phyloP scores from a whole-genome alignment of 2,329 filamentous ascomycete species.

The Clonostachys solani region DNA sequence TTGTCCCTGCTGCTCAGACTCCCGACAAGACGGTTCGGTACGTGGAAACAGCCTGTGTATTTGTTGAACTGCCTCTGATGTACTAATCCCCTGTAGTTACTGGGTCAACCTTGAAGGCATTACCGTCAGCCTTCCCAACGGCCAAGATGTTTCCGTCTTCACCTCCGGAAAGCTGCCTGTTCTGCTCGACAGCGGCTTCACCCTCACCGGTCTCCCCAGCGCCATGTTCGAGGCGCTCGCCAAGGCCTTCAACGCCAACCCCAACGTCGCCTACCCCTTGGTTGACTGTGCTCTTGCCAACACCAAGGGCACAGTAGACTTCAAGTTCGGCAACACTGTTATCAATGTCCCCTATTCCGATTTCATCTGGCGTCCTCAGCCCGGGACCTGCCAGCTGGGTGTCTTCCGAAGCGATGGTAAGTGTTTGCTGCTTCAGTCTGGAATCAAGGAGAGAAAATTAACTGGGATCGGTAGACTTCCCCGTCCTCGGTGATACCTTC shows the following conservation, averaged over 20 bases:
- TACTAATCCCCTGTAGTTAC: slow-evolving; percentile 20
- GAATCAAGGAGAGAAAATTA: background rate
- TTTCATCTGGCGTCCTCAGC: slow-evolving; percentile 33
- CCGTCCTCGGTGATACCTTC: slow-evolving; percentile 38
- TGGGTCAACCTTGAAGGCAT: slow-evolving; percentile 35
- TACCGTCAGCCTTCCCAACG: slow-evolving; percentile 21
- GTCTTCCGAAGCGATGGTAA: slow-evolving; percentile 32
- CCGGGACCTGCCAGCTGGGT: slow-evolving; percentile 33
- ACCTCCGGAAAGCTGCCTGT: slow-evolving; percentile 34
- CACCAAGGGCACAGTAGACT: slow-evolving; percentile 36
- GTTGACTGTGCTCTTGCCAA: slow-evolving; percentile 35
- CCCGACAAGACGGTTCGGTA: slow-evolving; percentile 23
- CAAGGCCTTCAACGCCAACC: slow-evolving; percentile 34
- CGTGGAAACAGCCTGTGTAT: no score
- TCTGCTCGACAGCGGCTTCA: slow-evolving; percentile 64
- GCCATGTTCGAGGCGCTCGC: slow-evolving; percentile 41
- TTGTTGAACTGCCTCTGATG: no score
- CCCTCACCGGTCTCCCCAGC: slow-evolving; percentile 61
- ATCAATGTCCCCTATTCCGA: slow-evolving; percentile 41
- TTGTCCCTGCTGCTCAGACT: slow-evolving; percentile 36
- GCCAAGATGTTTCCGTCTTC: slow-evolving; percentile 39
- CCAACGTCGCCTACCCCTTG: slow-evolving; percentile 6
- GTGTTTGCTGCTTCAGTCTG: background rate
- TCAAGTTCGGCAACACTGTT: slow-evolving; percentile 37
- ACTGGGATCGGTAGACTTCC: slow-evolving; percentile 13